phyloP scores from a whole-genome alignment of 78 protist genomes.

The Paulinella micropora region DNA sequence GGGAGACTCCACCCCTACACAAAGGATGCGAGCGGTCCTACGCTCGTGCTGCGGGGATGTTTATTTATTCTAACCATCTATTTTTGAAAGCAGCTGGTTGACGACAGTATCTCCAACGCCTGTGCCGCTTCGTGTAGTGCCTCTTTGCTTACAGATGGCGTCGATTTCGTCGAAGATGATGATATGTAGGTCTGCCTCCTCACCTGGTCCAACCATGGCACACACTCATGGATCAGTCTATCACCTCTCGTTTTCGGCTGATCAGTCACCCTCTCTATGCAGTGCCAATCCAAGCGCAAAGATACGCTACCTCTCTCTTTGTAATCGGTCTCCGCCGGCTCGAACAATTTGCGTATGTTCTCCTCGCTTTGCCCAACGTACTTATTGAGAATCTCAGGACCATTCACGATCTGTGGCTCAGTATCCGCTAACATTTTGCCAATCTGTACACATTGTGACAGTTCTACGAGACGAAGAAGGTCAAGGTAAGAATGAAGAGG shows the following conservation, averaged over 20 bases:
- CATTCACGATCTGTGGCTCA: slow-evolving; percentile 28
- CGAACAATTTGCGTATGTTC: slow-evolving; percentile 85
- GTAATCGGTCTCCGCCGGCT: slow-evolving; percentile 67
- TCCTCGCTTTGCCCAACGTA: slow-evolving; percentile 89
- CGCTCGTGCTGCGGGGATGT: neutral
- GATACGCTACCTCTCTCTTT: no score
- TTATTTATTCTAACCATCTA: slow-evolving; percentile 55
- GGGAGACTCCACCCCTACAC: slow-evolving; percentile 72
- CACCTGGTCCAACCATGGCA: no score
- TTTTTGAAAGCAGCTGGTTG: slow-evolving; percentile 91
- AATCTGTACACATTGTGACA: neutral
- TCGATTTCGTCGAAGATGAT: slow-evolving; percentile 96
- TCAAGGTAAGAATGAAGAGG: neutral
- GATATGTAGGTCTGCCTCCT: slow-evolving; percentile 78
- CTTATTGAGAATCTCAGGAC: slow-evolving; percentile 76
- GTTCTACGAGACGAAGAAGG: neutral
- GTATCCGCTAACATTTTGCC: neutral
- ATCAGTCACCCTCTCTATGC: no score
- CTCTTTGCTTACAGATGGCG: slow-evolving; percentile 87
- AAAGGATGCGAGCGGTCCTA: neutral
- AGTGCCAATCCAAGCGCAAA: no score
- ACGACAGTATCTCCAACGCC: slow-evolving; percentile 90
- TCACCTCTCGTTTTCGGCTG: no score
- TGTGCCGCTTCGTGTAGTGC: slow-evolving; percentile 46
- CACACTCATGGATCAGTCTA: no score